Evolutionary conservation across 345 rosid genomes (phyloP), one percentile per base, ranked within the genome.

Genomic region (Eucalyptus cladocalyx): DNA sequence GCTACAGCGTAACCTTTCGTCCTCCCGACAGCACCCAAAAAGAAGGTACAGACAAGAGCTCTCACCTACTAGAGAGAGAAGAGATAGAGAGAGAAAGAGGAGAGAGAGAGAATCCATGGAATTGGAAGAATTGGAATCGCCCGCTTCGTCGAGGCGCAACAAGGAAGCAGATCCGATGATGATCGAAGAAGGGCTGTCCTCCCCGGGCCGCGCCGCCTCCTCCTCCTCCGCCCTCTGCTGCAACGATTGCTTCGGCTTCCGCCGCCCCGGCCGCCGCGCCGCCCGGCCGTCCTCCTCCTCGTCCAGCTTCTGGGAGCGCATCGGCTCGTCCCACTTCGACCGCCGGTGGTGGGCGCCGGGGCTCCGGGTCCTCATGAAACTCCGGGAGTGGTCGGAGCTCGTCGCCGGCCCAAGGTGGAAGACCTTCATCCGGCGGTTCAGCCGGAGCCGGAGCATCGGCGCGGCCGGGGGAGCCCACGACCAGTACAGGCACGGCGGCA

Each of bases 401-500:
- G 95, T 94, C 11, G 99, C 99, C 28, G 99, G 99, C 3, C 99
- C 99, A 11, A 93, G 91, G 88, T 98, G 99, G 99, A 98, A 98
- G 91, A 98, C 98, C 45, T 98, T 98, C 92, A 96, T 98, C 28
- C 89, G 99, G 87, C 89, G 99, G 86, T 95, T 98, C 88, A 98
- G 95, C 89, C 91, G 98, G 90, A 95, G 88, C 83, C 83, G 87
- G 67, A 30, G 28, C 45, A 60, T 17, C 58, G 67, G 69, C 34
- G n/a, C 67, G 17, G 47, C n/a, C 11, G 69, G 87, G 30, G 42
- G 45, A 2, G 42, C 58, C 14, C 45, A 86, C 65, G 67, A 53
- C 62, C 67, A 24, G 8, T 58, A 90, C 62, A 89, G 94, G 48
- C 93, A 91, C 45, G 98, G 97, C 45, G 98, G 97, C 69, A 91